phyloP scores from a whole-genome alignment of 768 basidiomycete genomes.

The Boletus edulis region DNA sequence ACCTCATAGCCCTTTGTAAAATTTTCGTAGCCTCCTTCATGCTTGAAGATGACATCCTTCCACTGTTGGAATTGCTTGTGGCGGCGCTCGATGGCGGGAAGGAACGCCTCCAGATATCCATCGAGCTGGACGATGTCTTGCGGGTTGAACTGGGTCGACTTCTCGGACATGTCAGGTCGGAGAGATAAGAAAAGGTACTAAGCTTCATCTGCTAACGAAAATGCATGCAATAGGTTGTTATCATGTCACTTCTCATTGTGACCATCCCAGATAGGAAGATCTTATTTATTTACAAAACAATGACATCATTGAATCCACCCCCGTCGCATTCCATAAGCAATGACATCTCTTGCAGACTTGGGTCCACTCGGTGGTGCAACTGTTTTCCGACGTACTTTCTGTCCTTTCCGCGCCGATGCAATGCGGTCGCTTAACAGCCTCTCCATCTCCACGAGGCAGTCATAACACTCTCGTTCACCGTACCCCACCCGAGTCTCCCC shows the following conservation, averaged over 20 bases:
- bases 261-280: conserved; percentile 15
- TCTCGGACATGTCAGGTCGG: conserved; percentile 38
- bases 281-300: not conserved
- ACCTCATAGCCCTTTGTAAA: conserved; percentile 55
- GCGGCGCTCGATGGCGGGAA: conserved; percentile 65
- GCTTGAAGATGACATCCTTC: conserved; percentile 69
- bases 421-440: conserved; percentile 50
- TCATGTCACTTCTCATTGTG: not conserved
- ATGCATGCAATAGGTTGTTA: too few species aligned
- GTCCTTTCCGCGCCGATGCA: conserved; percentile 32
- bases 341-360: conserved; percentile 56
- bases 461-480: conserved; percentile 67
- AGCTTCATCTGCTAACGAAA: not conserved
- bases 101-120: conserved; percentile 70
- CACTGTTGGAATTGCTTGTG: conserved; percentile 68
- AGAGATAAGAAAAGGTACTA: conserved; percentile 1
- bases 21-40: conserved; percentile 82
- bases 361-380: conserved; percentile 16
- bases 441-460: conserved; percentile 67
- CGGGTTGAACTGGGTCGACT: conserved; percentile 46
- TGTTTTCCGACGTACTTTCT: conserved; percentile 37
- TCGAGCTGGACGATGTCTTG: conserved; percentile 63
- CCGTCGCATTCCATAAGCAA: conserved; percentile 55
- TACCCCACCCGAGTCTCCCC: conserved; percentile 34
- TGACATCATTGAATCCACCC: conserved; percentile 54